Percentiles rank a stretch among this genome's conserved stretches.
Evolutionary conservation across 345 rosid species (phyloP).

Genomic region (Alliaria petiolata): DNA sequence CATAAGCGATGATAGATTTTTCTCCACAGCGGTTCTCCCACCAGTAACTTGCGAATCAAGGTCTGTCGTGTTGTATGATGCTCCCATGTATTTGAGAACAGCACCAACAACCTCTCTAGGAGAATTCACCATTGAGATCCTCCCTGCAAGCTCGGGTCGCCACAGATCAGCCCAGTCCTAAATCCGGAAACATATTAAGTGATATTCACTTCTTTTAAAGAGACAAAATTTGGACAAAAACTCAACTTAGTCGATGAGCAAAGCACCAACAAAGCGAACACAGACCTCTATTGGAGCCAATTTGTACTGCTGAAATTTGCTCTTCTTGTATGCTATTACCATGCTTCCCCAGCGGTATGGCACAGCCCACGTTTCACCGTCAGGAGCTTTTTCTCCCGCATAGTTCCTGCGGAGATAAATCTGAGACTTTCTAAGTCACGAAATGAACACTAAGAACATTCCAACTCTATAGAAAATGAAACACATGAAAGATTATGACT

Average conservation of each 20-base stretch:
- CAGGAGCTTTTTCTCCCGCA: conserved; percentile 58
- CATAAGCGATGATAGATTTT: conserved; percentile 52
- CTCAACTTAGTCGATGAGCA: background rate
- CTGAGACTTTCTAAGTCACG: conserved; percentile 54
- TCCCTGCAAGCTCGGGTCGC: conserved; percentile 86
- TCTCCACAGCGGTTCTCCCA: conserved; percentile 61
- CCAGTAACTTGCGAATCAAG: conserved; percentile 66
- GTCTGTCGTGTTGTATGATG: conserved; percentile 68
- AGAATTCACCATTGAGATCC: conserved; percentile 82
- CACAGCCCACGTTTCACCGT: conserved; percentile 82
- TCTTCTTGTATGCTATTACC: conserved; percentile 86
- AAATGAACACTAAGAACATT: background rate
- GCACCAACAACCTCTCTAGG: conserved; percentile 83
- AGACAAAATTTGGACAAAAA: too few species aligned
- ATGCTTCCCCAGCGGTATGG: conserved; percentile 89
- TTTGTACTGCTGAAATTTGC: conserved; percentile 61
- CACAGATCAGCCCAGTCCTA: conserved; percentile 94
- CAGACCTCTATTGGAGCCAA: conserved; percentile 75
- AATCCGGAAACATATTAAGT: background rate
- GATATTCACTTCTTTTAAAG: background rate
- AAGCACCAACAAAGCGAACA: background rate
- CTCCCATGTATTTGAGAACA: conserved; percentile 88
- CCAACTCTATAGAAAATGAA: background rate
- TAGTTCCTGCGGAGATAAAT: conserved; percentile 71
- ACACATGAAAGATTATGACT: background rate